A percentile compares a stretch with the other conserved stretches of the same genome.
Evolutionary conservation across 139 green algal genomes (phyloP).

Genomic region (Zygnema circumcarinatum): DNA sequence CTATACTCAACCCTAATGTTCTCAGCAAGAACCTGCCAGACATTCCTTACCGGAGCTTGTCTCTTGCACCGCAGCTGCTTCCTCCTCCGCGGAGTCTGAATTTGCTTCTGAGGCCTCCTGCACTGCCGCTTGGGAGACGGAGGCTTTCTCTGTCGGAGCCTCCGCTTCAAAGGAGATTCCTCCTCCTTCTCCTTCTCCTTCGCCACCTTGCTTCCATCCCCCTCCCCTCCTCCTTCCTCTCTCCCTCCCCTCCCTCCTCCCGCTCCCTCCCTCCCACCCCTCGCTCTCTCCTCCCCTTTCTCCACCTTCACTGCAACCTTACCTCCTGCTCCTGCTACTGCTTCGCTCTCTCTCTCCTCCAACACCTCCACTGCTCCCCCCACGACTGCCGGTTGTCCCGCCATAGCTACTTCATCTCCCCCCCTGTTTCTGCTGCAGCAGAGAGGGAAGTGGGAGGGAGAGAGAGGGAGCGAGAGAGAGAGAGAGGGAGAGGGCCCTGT

Average conservation of each 20-base stretch:
- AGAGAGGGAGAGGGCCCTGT: too few relatives aligned
- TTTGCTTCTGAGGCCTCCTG: neutral
- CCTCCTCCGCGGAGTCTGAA: neutral
- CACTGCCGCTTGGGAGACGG: neutral
- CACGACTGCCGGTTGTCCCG: too few relatives aligned
- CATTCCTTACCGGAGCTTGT: neutral
- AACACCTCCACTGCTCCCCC: too few relatives aligned
- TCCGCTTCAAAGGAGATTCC: neutral
- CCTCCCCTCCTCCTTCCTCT: neutral
- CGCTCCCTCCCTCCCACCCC: neutral
- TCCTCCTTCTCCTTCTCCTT: neutral
- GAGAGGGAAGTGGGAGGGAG: too few relatives aligned
- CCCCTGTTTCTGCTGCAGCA: too few relatives aligned
- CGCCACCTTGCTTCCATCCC: neutral
- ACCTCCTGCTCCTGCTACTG: neutral
- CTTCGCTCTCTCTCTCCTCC: neutral
- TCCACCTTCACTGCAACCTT: conserved; percentile 1
- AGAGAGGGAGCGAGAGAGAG: too few relatives aligned
- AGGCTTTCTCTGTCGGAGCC: neutral
- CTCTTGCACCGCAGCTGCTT: neutral
- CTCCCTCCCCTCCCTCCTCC: neutral
- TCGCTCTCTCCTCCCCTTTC: conserved; percentile 3
- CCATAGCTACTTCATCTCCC: too few relatives aligned
- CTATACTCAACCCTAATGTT: neutral
- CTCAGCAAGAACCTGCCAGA: neutral